Evolutionary conservation across 139 green algal genomes (phyloP).

Genomic region (Chlamydomonas eustigma): DNA sequence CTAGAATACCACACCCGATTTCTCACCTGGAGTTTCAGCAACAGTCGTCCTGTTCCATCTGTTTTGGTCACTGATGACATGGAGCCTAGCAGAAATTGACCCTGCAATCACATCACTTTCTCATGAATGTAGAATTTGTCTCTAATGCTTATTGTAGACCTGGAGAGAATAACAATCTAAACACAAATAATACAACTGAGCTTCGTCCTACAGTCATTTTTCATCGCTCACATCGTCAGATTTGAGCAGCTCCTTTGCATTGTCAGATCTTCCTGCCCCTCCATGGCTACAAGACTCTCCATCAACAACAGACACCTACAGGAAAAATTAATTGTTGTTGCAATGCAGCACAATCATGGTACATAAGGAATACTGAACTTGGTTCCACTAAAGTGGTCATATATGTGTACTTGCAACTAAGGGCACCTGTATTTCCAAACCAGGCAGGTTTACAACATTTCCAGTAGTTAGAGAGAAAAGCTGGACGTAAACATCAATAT

Average conservation of each 20-base stretch:
- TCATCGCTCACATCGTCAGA: conserved; percentile 32
- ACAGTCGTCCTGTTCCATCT: conserved; percentile 7
- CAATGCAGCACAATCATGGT: background rate
- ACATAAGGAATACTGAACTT: background rate
- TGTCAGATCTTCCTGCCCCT: background rate
- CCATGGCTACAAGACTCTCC: conserved; percentile 25
- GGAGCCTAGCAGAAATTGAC: conserved; percentile 18
- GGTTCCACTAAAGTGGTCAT: background rate
- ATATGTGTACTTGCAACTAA: background rate
- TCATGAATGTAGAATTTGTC: background rate
- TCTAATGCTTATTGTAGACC: background rate
- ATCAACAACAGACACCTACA: conserved; percentile 49
- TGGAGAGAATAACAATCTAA: background rate
- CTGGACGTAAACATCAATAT: conserved; percentile 46
- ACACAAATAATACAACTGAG: too few relatives aligned
- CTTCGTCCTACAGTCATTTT: too few relatives aligned
- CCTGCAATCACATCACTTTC: conserved; percentile 13
- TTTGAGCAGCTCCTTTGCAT: conserved; percentile 38
- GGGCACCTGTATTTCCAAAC: conserved; percentile 39
- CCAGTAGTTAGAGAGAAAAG: conserved; percentile 31
- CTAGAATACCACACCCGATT: too few relatives aligned
- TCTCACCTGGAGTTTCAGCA: conserved; percentile 20
- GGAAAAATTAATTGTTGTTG: background rate
- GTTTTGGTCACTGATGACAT: background rate
- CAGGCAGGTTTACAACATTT: conserved; percentile 9